Evolutionary conservation across 148 eudicot species (phyloP), one percentile per base, ranked within the genome.

Genomic region (Chenopodium suecicum): DNA sequence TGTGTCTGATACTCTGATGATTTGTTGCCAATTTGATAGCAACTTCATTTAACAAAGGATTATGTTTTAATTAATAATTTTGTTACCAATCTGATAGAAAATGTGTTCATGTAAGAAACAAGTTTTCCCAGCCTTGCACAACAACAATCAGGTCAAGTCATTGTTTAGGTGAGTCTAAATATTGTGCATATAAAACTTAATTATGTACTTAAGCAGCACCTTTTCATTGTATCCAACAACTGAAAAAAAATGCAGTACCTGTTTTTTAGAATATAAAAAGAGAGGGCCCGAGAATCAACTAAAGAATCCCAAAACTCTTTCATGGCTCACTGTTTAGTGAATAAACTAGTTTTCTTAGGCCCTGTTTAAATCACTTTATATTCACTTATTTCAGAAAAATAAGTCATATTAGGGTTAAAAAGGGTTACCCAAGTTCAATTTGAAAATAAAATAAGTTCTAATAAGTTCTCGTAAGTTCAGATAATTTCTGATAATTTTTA

Each of bases 281-380:
- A 54, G 14, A 70, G 14, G 19, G 60, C 11, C 20, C 16, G 9
- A 27, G 31, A 16, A 80, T 23, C 4, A 67, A 54, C 75, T 34
- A 6, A 50, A 9, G 31, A 54, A 27, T 29, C 11, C 66, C 74
- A 32, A 17, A 41, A 80, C 47, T 80, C 41, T n/a, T 54, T 63
- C 23, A 79, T 37, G 58, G 29, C 23, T 20, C 56, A 68, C 52
- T 82, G 65, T 74, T 47, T 73, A 73, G 68, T 29, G 27, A 29
- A 62, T 46, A 16, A 63, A 80, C 19, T 58, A 62, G 37, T 41
- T 41, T 70, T 56, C 75, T 34, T 11, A 48, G 13, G 52, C 41
- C 41, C 5, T 37, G 41, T 37, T 37, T 37, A 37, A 37, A 37
- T 37, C 41, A 4, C 41, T 7, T 37, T 37, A 37, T 37, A 37